phyloP scores from a whole-genome alignment of 1,284 basidiomycete species.

The Ganoderma multipileum region DNA sequence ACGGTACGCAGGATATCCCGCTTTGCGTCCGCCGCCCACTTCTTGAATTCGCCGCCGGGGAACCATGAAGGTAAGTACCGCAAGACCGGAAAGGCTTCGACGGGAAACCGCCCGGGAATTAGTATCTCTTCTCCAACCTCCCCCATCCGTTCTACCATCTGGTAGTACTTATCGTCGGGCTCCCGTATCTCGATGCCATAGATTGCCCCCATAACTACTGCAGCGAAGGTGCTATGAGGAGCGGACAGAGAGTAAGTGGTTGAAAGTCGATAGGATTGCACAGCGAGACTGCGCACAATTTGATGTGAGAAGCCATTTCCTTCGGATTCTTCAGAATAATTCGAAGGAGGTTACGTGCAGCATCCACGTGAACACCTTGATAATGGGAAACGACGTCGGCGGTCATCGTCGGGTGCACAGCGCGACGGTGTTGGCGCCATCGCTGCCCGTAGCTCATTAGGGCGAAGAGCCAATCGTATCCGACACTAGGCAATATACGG shows the following conservation, averaged over 20 bases:
- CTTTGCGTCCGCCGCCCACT: slow-evolving; percentile 19
- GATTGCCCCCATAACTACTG: slow-evolving; percentile 38
- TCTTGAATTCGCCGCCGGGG: slow-evolving; percentile 22
- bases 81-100: slow-evolving; percentile 27
- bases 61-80: slow-evolving; percentile 25
- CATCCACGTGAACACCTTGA: slow-evolving; percentile 8
- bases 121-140: slow-evolving; percentile 23
- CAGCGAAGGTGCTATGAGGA: slow-evolving; percentile 36
- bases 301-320: slow-evolving; percentile 21
- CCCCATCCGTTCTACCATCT: slow-evolving; percentile 18
- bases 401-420: slow-evolving; percentile 21
- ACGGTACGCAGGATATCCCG: slow-evolving; percentile 16
- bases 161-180: slow-evolving; percentile 29
- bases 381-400: slow-evolving; percentile 15
- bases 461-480: slow-evolving; percentile 29
- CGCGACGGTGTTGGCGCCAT: slow-evolving; percentile 28
- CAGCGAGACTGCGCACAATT: slow-evolving; percentile 17
- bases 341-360: slow-evolving; percentile 13
- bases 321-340: slow-evolving; percentile 18
- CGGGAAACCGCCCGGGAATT: slow-evolving; percentile 22
- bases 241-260: neutral
- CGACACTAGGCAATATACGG: no score
- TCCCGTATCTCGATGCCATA: slow-evolving; percentile 41
- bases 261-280: no score
- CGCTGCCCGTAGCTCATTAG: slow-evolving; percentile 23